Conservation (phyloP, 2,329 filamentous ascomycete species). For the Talaromyces sp. region DNA sequence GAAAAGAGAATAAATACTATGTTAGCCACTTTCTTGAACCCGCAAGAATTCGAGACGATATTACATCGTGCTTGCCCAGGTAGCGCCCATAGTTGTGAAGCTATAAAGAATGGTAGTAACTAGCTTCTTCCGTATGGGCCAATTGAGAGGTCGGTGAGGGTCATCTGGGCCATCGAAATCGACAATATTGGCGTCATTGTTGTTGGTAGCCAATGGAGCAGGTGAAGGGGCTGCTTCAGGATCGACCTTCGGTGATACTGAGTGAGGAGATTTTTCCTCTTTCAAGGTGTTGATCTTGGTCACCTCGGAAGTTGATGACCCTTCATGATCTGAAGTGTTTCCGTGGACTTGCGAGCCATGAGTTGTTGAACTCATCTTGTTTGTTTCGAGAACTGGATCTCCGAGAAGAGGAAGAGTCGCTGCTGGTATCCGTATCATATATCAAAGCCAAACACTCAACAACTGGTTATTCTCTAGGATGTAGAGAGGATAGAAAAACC, state of each 20-base stretch:
- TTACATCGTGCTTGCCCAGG: conserved; percentile 8
- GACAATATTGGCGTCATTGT: neutral
- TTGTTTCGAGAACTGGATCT: neutral
- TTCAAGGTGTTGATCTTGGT: neutral
- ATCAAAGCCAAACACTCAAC: neutral
- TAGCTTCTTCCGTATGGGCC: conserved; percentile 3
- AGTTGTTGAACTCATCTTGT: neutral
- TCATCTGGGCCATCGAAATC: conserved; percentile 8
- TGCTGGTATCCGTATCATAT: no score
- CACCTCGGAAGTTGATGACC: neutral
- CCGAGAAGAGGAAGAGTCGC: no score
- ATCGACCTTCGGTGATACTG: neutral
- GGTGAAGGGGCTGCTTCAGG: neutral
- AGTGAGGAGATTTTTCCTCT: neutral
- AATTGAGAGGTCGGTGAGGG: neutral
- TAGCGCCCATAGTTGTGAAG: conserved; percentile 2
- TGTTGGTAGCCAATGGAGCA: neutral
- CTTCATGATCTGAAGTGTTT: neutral
- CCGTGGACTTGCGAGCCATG: neutral
- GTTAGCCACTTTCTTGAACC: neutral
- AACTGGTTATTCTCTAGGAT: neutral
- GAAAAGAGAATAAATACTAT: neutral
- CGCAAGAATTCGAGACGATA: neutral
- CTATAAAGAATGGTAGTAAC: conserved; percentile 1
- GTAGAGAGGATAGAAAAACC: neutral